Evolutionary conservation across 2,329 filamentous ascomycete genomes (phyloP).

Genomic region (Hypoxylon sp.): DNA sequence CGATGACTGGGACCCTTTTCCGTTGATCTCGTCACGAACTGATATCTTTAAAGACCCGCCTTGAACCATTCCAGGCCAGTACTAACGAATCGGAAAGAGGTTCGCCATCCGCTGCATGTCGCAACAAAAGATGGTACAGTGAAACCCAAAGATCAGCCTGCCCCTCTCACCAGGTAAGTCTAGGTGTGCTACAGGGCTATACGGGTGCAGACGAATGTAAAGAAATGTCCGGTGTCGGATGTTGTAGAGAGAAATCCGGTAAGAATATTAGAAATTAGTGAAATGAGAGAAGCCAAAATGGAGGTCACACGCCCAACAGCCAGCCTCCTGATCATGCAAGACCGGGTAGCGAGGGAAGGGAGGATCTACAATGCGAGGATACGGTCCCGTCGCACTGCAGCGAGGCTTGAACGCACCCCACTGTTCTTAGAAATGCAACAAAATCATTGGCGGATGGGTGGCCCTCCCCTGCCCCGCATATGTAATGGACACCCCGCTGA

Average conservation of each 20-base stretch:
- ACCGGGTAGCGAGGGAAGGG: slow-evolving; percentile 17
- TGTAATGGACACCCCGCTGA: slow-evolving; percentile 5
- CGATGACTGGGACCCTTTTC: slow-evolving; percentile 16
- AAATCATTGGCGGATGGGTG: slow-evolving; percentile 7
- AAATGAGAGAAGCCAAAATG: slow-evolving; percentile 22
- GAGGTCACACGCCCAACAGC: slow-evolving; percentile 38
- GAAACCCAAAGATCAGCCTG: slow-evolving; percentile 27
- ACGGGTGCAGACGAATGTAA: not conserved
- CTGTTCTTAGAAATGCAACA: slow-evolving; percentile 1
- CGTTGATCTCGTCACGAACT: not conserved
- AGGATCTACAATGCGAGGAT: slow-evolving; percentile 33
- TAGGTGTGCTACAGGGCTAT: slow-evolving; percentile 11
- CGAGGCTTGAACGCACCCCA: slow-evolving; percentile 33
- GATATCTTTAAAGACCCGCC: slow-evolving; percentile 19
- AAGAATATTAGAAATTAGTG: slow-evolving; percentile 25
- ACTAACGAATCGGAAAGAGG: slow-evolving; percentile 25
- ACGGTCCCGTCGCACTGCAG: slow-evolving; percentile 13
- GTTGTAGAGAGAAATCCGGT: slow-evolving; percentile 9
- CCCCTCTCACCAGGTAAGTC: slow-evolving; percentile 5
- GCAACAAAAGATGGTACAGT: slow-evolving; percentile 12
- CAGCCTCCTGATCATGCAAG: slow-evolving; percentile 42
- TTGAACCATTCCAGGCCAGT: slow-evolving; percentile 1
- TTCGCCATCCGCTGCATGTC: slow-evolving; percentile 18
- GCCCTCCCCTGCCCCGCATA: slow-evolving; percentile 21
- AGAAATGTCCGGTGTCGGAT: slow-evolving; percentile 37